Evolutionary conservation across 2,329 filamentous ascomycete species (phyloP).

Genomic region (Boeremia lycopersici): DNA sequence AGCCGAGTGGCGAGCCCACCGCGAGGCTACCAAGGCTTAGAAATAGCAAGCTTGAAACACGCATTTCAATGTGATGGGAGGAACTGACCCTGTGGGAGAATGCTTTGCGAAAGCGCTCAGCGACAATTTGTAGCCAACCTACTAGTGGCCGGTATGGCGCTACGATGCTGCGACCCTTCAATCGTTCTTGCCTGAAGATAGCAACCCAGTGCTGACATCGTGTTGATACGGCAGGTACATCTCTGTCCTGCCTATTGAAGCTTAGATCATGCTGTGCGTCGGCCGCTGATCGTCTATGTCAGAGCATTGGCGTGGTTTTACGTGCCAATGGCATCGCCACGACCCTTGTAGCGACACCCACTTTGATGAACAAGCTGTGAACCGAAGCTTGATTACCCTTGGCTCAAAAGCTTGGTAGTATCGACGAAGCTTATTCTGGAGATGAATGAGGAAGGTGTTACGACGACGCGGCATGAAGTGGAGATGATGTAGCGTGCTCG

Average conservation of each 20-base stretch:
- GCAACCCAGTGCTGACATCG: neutral
- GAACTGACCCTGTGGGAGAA: neutral
- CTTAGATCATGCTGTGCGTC: neutral
- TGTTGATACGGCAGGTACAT: neutral
- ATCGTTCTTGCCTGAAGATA: neutral
- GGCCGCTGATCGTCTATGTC: neutral
- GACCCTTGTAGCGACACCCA: neutral
- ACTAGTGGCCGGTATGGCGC: neutral
- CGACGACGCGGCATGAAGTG: neutral
- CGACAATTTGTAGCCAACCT: neutral
- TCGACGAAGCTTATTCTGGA: slow-evolving; percentile 5
- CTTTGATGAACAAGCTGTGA: neutral
- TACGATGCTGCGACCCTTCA: neutral
- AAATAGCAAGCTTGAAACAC: slow-evolving; percentile 9
- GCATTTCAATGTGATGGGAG: slow-evolving; percentile 11
- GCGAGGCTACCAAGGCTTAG: slow-evolving; percentile 10
- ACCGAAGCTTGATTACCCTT: slow-evolving; percentile 9
- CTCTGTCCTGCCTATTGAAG: slow-evolving; percentile 10
- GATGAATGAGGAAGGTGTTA: slow-evolving; percentile 7
- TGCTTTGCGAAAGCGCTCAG: neutral
- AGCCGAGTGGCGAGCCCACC: slow-evolving; percentile 5
- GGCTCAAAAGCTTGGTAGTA: slow-evolving; percentile 6
- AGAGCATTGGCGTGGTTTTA: neutral
- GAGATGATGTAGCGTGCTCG: neutral
- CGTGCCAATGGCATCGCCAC: neutral